A percentile compares a stretch with the other conserved stretches of the same genome.
Conservation (phyloP, 306 rosid genomes). For the Benincasa hispida region DNA sequence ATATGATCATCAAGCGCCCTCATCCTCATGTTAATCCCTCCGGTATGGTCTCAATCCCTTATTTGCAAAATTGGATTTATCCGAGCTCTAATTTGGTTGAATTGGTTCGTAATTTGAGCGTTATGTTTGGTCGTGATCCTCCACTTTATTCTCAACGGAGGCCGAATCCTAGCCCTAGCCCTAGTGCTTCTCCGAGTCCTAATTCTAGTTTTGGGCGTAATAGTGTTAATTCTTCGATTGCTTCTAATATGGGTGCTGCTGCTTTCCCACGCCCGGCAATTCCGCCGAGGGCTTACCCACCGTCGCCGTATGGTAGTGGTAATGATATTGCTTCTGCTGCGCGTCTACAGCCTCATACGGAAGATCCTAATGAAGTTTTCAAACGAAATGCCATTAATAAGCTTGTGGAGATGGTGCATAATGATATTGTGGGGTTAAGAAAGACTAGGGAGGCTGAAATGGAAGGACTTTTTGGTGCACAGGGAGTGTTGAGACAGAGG, state of each 20-base stretch:
- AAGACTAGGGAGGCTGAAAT: slow-evolving; percentile 56
- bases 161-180: slow-evolving; percentile 20
- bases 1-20: slow-evolving; percentile 87
- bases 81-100: slow-evolving; percentile 69
- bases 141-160: slow-evolving; percentile 80
- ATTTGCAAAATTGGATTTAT: slow-evolving; percentile 63
- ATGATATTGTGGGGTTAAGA: slow-evolving; percentile 38
- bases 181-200: slow-evolving; percentile 14
- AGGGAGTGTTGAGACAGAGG: slow-evolving; percentile 51
- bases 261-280: slow-evolving; percentile 28
- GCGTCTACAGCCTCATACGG: slow-evolving; percentile 31
- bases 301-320: slow-evolving; percentile 55
- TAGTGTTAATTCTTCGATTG: neutral
- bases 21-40: slow-evolving; percentile 73
- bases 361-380: slow-evolving; percentile 58
- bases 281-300: slow-evolving; percentile 59
- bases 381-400: slow-evolving; percentile 56
- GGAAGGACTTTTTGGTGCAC: slow-evolving; percentile 58
- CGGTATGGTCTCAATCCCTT: slow-evolving; percentile 60
- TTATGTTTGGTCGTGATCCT: slow-evolving; percentile 55
- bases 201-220: slow-evolving; percentile 10
- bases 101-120: slow-evolving; percentile 35
- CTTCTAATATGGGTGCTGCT: slow-evolving; percentile 19
- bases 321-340: slow-evolving; percentile 8
- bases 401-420: slow-evolving; percentile 64